Conservation (phyloP, 1,139 yeast species). For the Geotrichum phurueaensis region DNA sequence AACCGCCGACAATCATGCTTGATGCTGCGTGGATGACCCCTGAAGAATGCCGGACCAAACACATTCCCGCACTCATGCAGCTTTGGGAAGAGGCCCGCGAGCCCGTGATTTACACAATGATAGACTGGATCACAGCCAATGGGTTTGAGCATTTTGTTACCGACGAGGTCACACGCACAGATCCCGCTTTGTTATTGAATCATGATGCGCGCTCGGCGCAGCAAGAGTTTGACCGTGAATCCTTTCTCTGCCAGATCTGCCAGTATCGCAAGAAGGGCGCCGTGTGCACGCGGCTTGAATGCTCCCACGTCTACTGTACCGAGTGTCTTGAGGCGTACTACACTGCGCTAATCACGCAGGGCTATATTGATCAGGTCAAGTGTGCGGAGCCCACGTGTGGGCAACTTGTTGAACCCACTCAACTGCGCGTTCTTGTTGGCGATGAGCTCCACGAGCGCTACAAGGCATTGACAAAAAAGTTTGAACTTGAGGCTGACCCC, state of each 20-base stretch:
- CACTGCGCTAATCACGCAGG: constrained; percentile 42
- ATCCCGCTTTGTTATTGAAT: constrained; percentile 23
- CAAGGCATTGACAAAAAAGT: constrained; percentile 36
- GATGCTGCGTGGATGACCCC: constrained; percentile 25
- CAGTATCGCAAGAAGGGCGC: constrained; percentile 49
- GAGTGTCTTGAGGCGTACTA: constrained; percentile 47
- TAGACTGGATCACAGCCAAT: constrained; percentile 22
- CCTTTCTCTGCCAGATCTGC: constrained; percentile 57
- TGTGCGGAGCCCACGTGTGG: constrained; percentile 47
- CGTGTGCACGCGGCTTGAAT: constrained; percentile 42
- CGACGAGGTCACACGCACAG: constrained; percentile 40
- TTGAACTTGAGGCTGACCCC: constrained; percentile 48
- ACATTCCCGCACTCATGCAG: constrained; percentile 24
- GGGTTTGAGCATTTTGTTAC: not conserved
- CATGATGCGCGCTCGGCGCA: constrained; percentile 26
- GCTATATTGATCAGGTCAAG: constrained; percentile 49
- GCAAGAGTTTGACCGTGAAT: constrained; percentile 36
- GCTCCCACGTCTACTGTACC: constrained; percentile 52
- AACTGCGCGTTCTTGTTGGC: constrained; percentile 32
- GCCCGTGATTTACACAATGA: constrained; percentile 42
- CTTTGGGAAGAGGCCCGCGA: constrained; percentile 41
- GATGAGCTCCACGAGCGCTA: constrained; percentile 39
- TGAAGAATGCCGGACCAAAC: constrained; percentile 27
- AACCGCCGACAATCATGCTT: constrained; percentile 25
- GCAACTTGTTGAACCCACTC: constrained; percentile 21